phyloP scores from a whole-genome alignment of 345 rosid species.

The Bruguiera sexangula region DNA sequence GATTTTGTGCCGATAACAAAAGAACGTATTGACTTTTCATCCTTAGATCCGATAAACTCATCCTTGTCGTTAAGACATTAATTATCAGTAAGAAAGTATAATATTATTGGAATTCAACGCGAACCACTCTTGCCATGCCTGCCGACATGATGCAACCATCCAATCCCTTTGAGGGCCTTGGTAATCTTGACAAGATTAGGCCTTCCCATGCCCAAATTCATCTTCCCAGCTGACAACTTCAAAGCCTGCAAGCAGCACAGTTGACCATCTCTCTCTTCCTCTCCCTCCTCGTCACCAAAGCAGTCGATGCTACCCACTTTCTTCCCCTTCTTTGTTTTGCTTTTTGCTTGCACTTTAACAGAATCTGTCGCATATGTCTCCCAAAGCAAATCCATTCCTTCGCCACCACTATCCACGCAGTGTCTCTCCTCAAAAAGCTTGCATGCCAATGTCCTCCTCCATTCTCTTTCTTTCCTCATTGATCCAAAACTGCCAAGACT shows the following conservation, averaged over 20 bases:
- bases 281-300: constrained; percentile 31
- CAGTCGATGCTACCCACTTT: constrained; percentile 18
- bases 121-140: constrained; percentile 49
- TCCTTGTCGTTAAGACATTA: constrained; percentile 1
- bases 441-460: constrained; percentile 95
- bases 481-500: constrained; percentile 64
- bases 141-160: constrained; percentile 60
- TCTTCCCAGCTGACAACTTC: constrained; percentile 84
- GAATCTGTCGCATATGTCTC: constrained; percentile 71
- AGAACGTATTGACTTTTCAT: background rate
- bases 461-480: constrained; percentile 83
- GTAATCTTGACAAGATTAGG: constrained; percentile 70
- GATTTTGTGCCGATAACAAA: background rate
- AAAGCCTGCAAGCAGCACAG: constrained; percentile 86
- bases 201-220: constrained; percentile 83
- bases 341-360: constrained; percentile 28
- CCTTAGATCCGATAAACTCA: background rate
- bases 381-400: constrained; percentile 95
- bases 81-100: constrained; percentile 1
- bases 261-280: constrained; percentile 45
- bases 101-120: constrained; percentile 9
- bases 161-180: constrained; percentile 71
- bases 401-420: constrained; percentile 41
- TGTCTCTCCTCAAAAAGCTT: constrained; percentile 90
- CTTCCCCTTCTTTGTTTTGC: constrained; percentile 33